These are phyloP conservation scores for Stentor coeruleus DNA, from an alignment of 73 alveolate genomes.

Conservation along the genomic window DNA sequence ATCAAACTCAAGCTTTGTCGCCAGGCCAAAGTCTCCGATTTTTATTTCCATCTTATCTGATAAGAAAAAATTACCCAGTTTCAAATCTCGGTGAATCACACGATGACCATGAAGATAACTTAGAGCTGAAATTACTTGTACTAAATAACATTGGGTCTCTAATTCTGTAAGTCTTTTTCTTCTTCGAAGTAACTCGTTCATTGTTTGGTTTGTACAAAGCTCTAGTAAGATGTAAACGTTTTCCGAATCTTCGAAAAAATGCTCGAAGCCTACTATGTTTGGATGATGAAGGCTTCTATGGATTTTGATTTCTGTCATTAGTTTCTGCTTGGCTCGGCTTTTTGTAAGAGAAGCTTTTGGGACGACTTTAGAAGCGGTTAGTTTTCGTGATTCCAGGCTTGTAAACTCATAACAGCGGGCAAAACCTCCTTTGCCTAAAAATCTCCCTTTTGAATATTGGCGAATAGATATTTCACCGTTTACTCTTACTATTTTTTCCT, in stretches of 20 bases:
- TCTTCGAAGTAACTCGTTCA: conserved; percentile 40
- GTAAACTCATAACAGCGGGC: conserved; percentile 89
- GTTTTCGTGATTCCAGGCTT: conserved; percentile 50
- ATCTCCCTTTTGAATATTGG: conserved; percentile 67
- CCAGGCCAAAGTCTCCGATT: conserved; percentile 80
- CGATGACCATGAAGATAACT: conserved; percentile 52
- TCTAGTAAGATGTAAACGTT: conserved; percentile 48
- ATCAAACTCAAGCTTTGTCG: conserved; percentile 68
- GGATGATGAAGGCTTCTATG: conserved; percentile 88
- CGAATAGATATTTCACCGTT: no score
- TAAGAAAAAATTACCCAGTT: conserved; percentile 61
- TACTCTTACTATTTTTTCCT: no score
- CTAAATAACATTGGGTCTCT: conserved; percentile 39
- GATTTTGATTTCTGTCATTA: conserved; percentile 90
- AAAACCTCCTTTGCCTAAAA: conserved; percentile 92
- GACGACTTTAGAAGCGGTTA: conserved; percentile 81
- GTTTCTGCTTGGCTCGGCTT: conserved; percentile 86
- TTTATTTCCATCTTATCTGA: conserved; percentile 66
- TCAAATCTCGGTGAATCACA: conserved; percentile 68
- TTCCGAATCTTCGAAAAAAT: conserved; percentile 65
- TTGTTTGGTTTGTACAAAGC: conserved; percentile 37
- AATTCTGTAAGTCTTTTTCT: conserved; percentile 43
- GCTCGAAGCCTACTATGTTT: conserved; percentile 90
- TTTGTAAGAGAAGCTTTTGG: conserved; percentile 81
- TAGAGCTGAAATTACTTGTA: conserved; percentile 47